Evolutionary conservation across 2,329 filamentous ascomycete genomes (phyloP).

Genomic region (Raffaelea deltoideospora): DNA sequence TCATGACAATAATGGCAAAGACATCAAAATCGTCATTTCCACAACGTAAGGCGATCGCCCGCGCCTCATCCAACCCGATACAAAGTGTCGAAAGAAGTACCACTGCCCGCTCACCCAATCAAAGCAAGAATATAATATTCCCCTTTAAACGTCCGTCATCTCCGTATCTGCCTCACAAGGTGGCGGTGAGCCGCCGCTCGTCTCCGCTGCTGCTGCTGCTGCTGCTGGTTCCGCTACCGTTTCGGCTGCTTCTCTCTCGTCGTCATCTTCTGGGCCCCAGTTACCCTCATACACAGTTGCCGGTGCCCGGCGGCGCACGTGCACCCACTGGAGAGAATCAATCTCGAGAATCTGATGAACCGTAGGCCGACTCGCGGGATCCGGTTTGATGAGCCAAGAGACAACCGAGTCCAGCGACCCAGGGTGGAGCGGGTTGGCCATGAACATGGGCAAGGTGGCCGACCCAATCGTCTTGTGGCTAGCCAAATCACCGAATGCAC

Average conservation of each 20-base stretch:
- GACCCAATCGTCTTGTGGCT: conserved; percentile 31
- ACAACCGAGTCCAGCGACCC: conserved; percentile 75
- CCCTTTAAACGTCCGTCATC: conserved; percentile 38
- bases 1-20: too few relatives aligned
- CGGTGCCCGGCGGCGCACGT: conserved; percentile 59
- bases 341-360: conserved; percentile 58
- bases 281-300: conserved; percentile 95
- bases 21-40: too few relatives aligned
- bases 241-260: conserved; percentile 13
- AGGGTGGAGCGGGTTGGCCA: conserved; percentile 59
- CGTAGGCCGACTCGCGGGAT: conserved; percentile 57
- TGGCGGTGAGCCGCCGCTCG: too few relatives aligned
- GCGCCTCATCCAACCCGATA: too few relatives aligned
- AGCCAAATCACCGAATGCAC: conserved; percentile 26
- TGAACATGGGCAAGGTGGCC: conserved; percentile 64
- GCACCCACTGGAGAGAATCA: conserved; percentile 68
- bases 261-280: conserved; percentile 64
- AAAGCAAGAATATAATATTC: conserved; percentile 9
- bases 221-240: not conserved
- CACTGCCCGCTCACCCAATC: not conserved
- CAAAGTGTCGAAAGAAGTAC: too few relatives aligned
- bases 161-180: conserved; percentile 30
- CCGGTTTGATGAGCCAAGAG: conserved; percentile 70
- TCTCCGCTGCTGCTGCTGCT: too few relatives aligned
- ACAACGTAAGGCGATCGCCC: too few relatives aligned